Conservation (phyloP, 352 stramenopile genomes). For the Blastocystis sp. region DNA sequence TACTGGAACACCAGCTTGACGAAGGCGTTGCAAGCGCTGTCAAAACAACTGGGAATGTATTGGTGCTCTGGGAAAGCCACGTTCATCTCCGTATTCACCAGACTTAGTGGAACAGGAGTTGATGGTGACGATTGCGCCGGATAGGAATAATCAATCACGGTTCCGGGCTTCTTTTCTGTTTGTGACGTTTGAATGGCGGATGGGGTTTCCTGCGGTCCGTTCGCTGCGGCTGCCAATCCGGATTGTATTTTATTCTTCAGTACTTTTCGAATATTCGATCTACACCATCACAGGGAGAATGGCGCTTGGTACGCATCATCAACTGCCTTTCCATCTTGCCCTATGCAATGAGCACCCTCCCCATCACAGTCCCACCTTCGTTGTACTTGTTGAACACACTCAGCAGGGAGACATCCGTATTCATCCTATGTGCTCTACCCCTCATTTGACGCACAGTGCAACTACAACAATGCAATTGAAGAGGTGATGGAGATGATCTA, state of each 20-base stretch:
- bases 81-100: neutral
- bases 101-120: neutral
- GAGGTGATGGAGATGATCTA: too few relatives aligned
- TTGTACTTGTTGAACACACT: neutral
- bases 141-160: too few relatives aligned
- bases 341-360: neutral
- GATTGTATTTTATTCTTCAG: constrained; percentile 28
- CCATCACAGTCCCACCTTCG: neutral
- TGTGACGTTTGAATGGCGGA: too few relatives aligned
- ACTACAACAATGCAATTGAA: too few relatives aligned
- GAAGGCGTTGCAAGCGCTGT: neutral
- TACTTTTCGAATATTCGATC: constrained; percentile 17
- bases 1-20: neutral
- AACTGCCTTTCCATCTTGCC: neutral
- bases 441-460: too few relatives aligned
- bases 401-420: neutral
- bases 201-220: neutral
- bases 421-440: neutral
- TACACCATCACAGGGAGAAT: neutral
- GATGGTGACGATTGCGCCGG: neutral
- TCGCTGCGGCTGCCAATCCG: neutral
- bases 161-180: too few relatives aligned
- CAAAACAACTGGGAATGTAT: neutral
- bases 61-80: neutral
- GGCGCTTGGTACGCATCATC: neutral